phyloP scores from a whole-genome alignment of 2,329 filamentous ascomycete genomes.

The Pseudocercospora fuligena region DNA sequence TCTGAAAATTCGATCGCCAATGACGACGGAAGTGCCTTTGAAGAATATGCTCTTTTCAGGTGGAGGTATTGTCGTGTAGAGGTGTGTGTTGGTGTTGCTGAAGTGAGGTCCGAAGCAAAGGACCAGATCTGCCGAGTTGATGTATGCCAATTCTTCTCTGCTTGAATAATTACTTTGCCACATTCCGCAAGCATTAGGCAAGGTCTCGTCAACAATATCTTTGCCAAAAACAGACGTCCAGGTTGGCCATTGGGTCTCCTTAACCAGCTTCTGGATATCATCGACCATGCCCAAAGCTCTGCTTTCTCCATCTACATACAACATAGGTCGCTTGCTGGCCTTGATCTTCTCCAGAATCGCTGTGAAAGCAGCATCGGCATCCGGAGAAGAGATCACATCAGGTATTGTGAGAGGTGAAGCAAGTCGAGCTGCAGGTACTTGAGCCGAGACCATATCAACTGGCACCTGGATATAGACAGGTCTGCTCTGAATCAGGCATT shows the following conservation, averaged over 20 bases:
- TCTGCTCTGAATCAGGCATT: slow-evolving; percentile 20
- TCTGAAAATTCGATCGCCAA: slow-evolving; percentile 36
- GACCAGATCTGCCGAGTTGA: slow-evolving; percentile 22
- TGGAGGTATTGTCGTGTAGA: slow-evolving; percentile 46
- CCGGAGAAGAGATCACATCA: slow-evolving; percentile 8
- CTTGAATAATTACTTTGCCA: slow-evolving; percentile 47
- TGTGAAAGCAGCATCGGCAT: slow-evolving; percentile 4
- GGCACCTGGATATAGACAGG: slow-evolving; percentile 25
- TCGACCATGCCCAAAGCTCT: slow-evolving; percentile 49
- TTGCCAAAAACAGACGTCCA: slow-evolving; percentile 57
- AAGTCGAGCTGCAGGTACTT: slow-evolving; percentile 5
- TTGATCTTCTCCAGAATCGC: slow-evolving; percentile 40
- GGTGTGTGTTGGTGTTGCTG: slow-evolving; percentile 39
- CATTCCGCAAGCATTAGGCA: slow-evolving; percentile 55
- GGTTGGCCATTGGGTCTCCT: slow-evolving; percentile 54
- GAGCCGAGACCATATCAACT: slow-evolving; percentile 20
- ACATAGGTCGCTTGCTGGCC: slow-evolving; percentile 51
- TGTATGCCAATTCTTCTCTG: slow-evolving; percentile 17
- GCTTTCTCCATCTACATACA: slow-evolving; percentile 59
- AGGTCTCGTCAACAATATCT: slow-evolving; percentile 56
- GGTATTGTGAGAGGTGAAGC: slow-evolving; percentile 6
- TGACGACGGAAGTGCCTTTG: slow-evolving; percentile 39
- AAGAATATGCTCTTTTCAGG: slow-evolving; percentile 44
- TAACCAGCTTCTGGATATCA: slow-evolving; percentile 52
- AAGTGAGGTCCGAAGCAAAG: slow-evolving; percentile 25